These are phyloP conservation scores for Agaricus bisporus DNA, from an alignment of 768 basidiomycete genomes.

Conservation along the genomic window DNA sequence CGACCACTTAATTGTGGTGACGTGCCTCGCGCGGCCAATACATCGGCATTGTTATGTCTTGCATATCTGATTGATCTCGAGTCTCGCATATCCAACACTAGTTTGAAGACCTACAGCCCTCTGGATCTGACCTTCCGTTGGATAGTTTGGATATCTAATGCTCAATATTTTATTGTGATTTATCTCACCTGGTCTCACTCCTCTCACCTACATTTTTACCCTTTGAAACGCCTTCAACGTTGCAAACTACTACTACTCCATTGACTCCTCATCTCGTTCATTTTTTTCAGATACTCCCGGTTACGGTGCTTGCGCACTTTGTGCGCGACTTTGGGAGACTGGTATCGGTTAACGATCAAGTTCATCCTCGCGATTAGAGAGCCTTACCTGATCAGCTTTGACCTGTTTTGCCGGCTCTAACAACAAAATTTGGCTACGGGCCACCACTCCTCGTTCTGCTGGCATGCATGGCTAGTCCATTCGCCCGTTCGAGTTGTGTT, in stretches of 20 bases:
- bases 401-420: neutral
- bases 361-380: neutral
- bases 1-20: slow-evolving; percentile 82
- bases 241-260: slow-evolving; percentile 13
- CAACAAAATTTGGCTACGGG: neutral
- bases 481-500: slow-evolving; percentile 19
- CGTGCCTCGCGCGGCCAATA: slow-evolving; percentile 75
- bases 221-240: slow-evolving; percentile 24
- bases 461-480: slow-evolving; percentile 30
- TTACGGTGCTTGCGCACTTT: neutral
- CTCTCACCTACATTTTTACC: slow-evolving; percentile 17
- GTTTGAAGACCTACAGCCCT: slow-evolving; percentile 12
- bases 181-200: slow-evolving; percentile 23
- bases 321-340: neutral
- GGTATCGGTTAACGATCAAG: neutral
- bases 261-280: slow-evolving; percentile 10
- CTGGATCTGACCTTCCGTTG: slow-evolving; percentile 15
- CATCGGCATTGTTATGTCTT: slow-evolving; percentile 52
- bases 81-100: slow-evolving; percentile 17
- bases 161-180: slow-evolving; percentile 30
- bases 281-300: slow-evolving; percentile 6
- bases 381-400: neutral
- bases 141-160: slow-evolving; percentile 22
- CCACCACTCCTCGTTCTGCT: slow-evolving; percentile 1
- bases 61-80: slow-evolving; percentile 21